These are phyloP conservation scores for Phytophthora pini DNA, from an alignment of 352 stramenopile genomes.

Conservation along the genomic window DNA sequence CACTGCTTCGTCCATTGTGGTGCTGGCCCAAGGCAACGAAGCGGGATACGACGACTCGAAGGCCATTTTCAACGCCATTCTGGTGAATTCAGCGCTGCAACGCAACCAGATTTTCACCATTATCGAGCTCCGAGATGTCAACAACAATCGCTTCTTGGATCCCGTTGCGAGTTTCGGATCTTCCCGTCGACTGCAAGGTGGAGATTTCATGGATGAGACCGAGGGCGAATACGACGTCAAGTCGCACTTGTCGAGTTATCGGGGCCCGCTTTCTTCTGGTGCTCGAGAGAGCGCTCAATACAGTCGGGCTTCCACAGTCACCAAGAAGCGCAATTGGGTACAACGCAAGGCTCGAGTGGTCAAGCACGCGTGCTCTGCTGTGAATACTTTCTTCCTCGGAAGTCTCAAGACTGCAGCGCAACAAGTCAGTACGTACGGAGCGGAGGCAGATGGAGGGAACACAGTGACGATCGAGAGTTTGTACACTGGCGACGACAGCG, in stretches of 20 bases:
- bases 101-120: constrained; percentile 82
- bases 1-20: constrained; percentile 78
- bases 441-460: constrained; percentile 13
- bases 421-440: constrained; percentile 51
- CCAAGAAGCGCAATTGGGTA: constrained; percentile 50
- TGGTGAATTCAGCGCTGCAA: constrained; percentile 77
- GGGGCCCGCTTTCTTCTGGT: constrained; percentile 18
- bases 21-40: constrained; percentile 79
- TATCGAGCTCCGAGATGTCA: constrained; percentile 84
- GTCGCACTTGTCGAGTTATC: constrained; percentile 30
- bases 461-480: constrained; percentile 37
- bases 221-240: constrained; percentile 38
- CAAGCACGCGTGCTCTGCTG: constrained; percentile 40
- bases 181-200: constrained; percentile 16
- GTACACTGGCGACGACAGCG: constrained; percentile 56
- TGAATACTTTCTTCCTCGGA: constrained; percentile 73
- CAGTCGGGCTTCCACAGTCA: constrained; percentile 38
- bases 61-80: constrained; percentile 87
- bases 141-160: constrained; percentile 88
- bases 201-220: constrained; percentile 20
- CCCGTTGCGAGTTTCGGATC: constrained; percentile 71
- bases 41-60: constrained; percentile 84
- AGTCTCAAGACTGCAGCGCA: constrained; percentile 62
- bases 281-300: constrained; percentile 29
- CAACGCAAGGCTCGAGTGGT: constrained; percentile 45